These are phyloP conservation scores for Pseudozyma pruni DNA, from an alignment of 1,284 basidiomycete species.

Conservation along the genomic window DNA sequence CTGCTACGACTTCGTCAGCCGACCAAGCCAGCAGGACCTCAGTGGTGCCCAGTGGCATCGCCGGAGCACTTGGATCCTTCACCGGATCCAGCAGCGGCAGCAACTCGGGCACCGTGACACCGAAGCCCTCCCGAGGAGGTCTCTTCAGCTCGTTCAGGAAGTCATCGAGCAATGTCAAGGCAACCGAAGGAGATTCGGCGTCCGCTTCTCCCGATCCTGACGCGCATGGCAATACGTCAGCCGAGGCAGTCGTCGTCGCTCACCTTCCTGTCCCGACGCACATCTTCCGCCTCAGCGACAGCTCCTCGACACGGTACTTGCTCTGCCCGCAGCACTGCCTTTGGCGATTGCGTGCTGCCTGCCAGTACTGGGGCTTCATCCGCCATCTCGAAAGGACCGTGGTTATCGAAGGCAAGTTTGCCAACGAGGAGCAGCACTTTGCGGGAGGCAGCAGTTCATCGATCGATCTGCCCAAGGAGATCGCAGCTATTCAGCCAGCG, in stretches of 20 bases:
- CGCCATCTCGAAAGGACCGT: slow-evolving; percentile 64
- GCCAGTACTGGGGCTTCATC: slow-evolving; percentile 65
- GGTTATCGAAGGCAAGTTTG: slow-evolving; percentile 63
- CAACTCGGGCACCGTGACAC: slow-evolving; percentile 33
- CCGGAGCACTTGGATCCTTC: slow-evolving; percentile 42
- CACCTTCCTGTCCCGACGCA: slow-evolving; percentile 62
- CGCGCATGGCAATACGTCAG: not conserved
- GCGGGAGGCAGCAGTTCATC: slow-evolving; percentile 17
- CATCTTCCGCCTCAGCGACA: slow-evolving; percentile 64
- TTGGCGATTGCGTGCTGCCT: slow-evolving; percentile 57
- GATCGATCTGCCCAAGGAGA: slow-evolving; percentile 15
- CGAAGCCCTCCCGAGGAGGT: slow-evolving; percentile 40
- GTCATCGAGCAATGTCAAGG: slow-evolving; percentile 19
- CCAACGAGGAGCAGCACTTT: slow-evolving; percentile 40
- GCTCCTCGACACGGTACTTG: slow-evolving; percentile 56
- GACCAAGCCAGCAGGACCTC: slow-evolving; percentile 44
- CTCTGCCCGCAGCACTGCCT: slow-evolving; percentile 66
- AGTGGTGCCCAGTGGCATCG: slow-evolving; percentile 38
- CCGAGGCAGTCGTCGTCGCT: slow-evolving; percentile 2
- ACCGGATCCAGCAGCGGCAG: slow-evolving; percentile 31
- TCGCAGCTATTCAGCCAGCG: slow-evolving; percentile 1
- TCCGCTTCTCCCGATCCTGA: slow-evolving; percentile 9
- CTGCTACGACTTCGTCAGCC: slow-evolving; percentile 30
- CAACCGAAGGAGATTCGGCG: slow-evolving; percentile 7
- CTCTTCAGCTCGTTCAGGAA: slow-evolving; percentile 52